Base-by-base conservation (phyloP, 2,329 filamentous ascomycete species). In the Neobulgaria alba region DNA sequence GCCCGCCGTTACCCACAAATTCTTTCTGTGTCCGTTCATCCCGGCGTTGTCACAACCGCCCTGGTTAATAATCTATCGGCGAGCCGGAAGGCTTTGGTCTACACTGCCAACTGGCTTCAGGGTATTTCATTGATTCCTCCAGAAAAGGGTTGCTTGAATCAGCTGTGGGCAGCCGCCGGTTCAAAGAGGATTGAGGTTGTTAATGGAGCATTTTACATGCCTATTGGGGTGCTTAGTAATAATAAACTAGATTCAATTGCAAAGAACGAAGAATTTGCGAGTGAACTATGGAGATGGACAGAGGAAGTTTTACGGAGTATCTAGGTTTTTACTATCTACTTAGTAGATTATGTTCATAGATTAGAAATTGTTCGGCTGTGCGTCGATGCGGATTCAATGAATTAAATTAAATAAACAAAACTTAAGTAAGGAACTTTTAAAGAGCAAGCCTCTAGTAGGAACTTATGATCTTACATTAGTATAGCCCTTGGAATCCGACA, bases 131-230 rank as follows among this genome's bases (percentile, higher is more conserved):
- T 36, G 29, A n/a, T n/a, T n/a, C n/a, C n/a, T n/a, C n/a, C n/a
- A n/a, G 42, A 45, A 12, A 49, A 67, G 43, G 66, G 66, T 1
- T 52, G 56, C 15, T 57, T 63, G 36, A 67, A 58, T 42, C 61
- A 65, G 48, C 48, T 69, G 7, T 70, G 66, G 63, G 62, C 60
- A 5, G 61, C 59, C 3, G 65, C 63, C 1, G 56, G 57, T 2
- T 47, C 53, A 19, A 54, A 60, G 20, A 49, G 43, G 20, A 45
- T 45, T 36, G 39, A 21, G 26, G 10, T 51, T n/a, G 33, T 44
- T 3, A 61, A 52, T 26, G 63, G 63, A 8, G 57, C 48, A 3
- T 61, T 58, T 35, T 66, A 64, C 44, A 53, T 53, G 38, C 63
- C 61, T 0, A 43, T 65, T 9, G 60, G 61, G 3, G 43, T 60